Base-by-base conservation (phyloP, 2,329 filamentous ascomycete genomes). In the Rhinocladiella mackenziei region DNA sequence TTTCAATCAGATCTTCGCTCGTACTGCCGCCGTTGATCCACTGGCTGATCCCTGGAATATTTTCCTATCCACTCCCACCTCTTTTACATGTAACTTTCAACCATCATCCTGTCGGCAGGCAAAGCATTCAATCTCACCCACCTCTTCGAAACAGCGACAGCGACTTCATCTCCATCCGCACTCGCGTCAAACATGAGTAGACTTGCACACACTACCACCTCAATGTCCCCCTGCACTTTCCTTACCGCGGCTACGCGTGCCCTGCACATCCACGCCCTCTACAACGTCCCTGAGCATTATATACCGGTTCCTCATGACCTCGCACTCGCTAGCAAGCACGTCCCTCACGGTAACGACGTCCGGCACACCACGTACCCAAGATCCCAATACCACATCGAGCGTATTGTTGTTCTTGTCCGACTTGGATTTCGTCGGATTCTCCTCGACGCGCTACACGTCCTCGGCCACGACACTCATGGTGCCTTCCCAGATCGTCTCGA, bases 171-270 rank as follows among this genome's bases (percentile, higher is more conserved):
- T 2, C 56, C 56, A 42, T 66, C 64, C 3, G 59, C 54, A 20
- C 57, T 53, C 1, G 65, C 65, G 55, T 71, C 69, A 17, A 62
- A 57, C 8, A 65, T 56, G 14, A 72, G 54, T 29, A 70, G 54
- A 2, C 59, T 51, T 5, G 60, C 61, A 30, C 58, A 56, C 0
- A 66, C 58, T 5, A 70, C 46, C 26, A 46, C 52, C 35, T 52
- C 52, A 35, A 55, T 31, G 23, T 48, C 40, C 3, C 41, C 43
- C 8, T 52, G 43, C 5, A 55, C 28, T 17, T 35, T 41, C 26
- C 52, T 33, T n/a, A n/a, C n/a, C n/a, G n/a, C n/a, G n/a, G 10
- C 52, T 50, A 3, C 42, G 40, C 13, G 46, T 45, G 6, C 43
- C 45, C n/a, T 52, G 35, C 13, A 42, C 29, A 3, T 35, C 18